Percentiles rank a stretch among this genome's conserved stretches.
Conservation (phyloP, 73 alveolate genomes). For the Blepharisma stoltei region DNA sequence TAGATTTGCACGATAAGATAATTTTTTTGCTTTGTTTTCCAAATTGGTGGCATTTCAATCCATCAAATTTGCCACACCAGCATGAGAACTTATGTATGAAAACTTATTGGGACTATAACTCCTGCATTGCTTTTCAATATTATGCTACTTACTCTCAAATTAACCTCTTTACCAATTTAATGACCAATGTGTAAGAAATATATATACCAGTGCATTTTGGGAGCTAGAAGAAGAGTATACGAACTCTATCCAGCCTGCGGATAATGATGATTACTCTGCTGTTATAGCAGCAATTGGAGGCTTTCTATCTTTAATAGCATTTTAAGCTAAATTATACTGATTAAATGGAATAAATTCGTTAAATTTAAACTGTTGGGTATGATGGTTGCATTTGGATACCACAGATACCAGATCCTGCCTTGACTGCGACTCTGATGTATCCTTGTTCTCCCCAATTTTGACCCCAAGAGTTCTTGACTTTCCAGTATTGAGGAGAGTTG, state of each 20-base stretch:
- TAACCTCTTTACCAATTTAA: background rate
- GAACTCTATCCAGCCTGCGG: too few species aligned
- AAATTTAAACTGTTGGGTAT: too few species aligned
- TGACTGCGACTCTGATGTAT: slow-evolving; percentile 69
- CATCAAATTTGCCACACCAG: slow-evolving; percentile 7
- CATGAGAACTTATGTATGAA: background rate
- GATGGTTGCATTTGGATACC: too few species aligned
- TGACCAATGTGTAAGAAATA: background rate
- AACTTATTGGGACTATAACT: background rate
- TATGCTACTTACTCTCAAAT: background rate
- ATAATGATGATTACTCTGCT: too few species aligned
- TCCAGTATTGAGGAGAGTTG: slow-evolving; percentile 44
- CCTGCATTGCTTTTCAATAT: background rate
- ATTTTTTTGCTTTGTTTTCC: too few species aligned
- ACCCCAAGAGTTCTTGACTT: slow-evolving; percentile 94
- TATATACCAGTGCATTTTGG: background rate
- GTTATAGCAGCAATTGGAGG: too few species aligned
- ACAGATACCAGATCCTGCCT: slow-evolving; percentile 45
- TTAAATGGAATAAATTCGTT: too few species aligned
- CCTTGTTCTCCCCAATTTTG: slow-evolving; percentile 90
- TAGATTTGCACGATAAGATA: too few species aligned
- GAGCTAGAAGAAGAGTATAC: background rate
- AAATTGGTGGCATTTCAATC: background rate
- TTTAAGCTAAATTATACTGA: too few species aligned
- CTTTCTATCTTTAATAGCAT: too few species aligned